Base-by-base conservation (phyloP, 805 yeast genomes). In the Ogataea allantospora region DNA sequence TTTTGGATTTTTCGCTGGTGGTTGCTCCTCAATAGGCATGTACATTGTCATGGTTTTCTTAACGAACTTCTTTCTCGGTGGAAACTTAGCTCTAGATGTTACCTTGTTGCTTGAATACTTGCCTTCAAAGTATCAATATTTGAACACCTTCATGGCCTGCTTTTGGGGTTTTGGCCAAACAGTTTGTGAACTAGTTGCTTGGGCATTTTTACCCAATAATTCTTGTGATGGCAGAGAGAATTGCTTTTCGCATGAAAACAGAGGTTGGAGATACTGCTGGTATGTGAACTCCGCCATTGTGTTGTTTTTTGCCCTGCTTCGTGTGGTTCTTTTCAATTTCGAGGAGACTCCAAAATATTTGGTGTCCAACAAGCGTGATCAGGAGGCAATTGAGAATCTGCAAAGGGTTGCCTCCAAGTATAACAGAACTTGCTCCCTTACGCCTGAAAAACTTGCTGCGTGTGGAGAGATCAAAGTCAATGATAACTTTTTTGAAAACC, bases 131-230 rank as follows among this genome's bases (percentile, higher is more conserved):
- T 53, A 66, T 46, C 75, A 72, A 42, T 73, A 71, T 68, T 55
- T 72, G 39, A 59, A 70, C 31, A 71, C 78, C 1, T 64, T 72
- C 30, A 62, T 75, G 50, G 73, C 78, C 16, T 57, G 67, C 32
- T 76, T 67, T 14, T 75, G 80, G 80, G 75, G 78, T 12, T 50
- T 75, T 14, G 80, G 79, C 7, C 79, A 75, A 51, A 63, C 74
- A 7, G 55, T 74, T 19, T 64, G 75, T 10, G 66, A 64, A 18
- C 54, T 72, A 10, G 47, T 73, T 30, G 69, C 75, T 10, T 75
- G 77, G 74, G 78, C 72, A 0, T 65, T 73, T 41, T 58, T 75
- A 35, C 64, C 74, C 3, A 66, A 68, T 40, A 64, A 55, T 42
- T 67, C 74, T 12, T 74, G 80, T 52, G 59, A 50, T 14, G 47